phyloP scores from a whole-genome alignment of 2,329 filamentous ascomycete genomes.

The Drechslerella stenobrocha region DNA sequence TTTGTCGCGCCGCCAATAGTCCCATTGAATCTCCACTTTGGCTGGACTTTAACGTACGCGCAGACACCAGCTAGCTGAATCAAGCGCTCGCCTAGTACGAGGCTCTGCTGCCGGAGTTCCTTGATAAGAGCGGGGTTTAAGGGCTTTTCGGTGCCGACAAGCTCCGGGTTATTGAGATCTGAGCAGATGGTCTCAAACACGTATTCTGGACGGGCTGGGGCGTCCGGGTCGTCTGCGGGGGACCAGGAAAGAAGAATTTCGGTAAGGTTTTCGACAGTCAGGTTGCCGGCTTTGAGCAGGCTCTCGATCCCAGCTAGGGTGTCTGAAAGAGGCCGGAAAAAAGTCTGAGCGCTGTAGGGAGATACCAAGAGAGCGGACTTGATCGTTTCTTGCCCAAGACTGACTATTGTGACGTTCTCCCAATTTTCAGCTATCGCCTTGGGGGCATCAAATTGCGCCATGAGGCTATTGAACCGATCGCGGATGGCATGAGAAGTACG shows the following conservation, averaged over 20 bases:
- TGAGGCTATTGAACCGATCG: slow-evolving; percentile 49
- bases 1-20: slow-evolving; percentile 26
- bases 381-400: slow-evolving; percentile 19
- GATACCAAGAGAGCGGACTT: slow-evolving; percentile 14
- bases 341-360: slow-evolving; percentile 23
- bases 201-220: slow-evolving; percentile 18
- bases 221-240: neutral
- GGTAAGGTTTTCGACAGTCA: slow-evolving; percentile 10
- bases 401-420: slow-evolving; percentile 49
- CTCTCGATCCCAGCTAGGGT: slow-evolving; percentile 17
- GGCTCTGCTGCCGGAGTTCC: slow-evolving; percentile 5
- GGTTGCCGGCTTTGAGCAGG: slow-evolving; percentile 14
- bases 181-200: slow-evolving; percentile 29
- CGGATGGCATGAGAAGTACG: slow-evolving; percentile 55
- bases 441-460: slow-evolving; percentile 46
- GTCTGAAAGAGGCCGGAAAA: slow-evolving; percentile 21
- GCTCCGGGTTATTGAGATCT: slow-evolving; percentile 5
- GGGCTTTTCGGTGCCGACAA: slow-evolving; percentile 17
- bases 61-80: slow-evolving; percentile 25
- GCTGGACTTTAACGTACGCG: slow-evolving; percentile 16
- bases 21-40: slow-evolving; percentile 35
- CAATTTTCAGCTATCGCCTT: slow-evolving; percentile 47
- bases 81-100: slow-evolving; percentile 25
- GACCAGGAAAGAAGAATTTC: slow-evolving; percentile 14
- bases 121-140: slow-evolving; percentile 20